Evolutionary conservation across 352 stramenopile genomes (phyloP).

Genomic region (Phytophthora fragariaefolia): DNA sequence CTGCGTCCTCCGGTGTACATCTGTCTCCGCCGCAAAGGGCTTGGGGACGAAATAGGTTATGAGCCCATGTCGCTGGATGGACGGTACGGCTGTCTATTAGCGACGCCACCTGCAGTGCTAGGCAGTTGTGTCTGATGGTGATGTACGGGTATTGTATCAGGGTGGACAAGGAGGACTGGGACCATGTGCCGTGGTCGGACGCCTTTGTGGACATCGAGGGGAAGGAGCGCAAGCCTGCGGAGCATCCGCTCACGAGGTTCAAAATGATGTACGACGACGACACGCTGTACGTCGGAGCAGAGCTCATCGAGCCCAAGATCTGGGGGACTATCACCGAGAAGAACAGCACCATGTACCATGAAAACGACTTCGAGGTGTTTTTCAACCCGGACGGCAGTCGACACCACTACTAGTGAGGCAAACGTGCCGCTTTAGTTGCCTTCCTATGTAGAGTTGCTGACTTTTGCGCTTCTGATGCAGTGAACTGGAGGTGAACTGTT

Average conservation of each 20-base stretch:
- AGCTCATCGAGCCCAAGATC: conserved; percentile 73
- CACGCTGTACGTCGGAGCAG: conserved; percentile 70
- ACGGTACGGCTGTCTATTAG: conserved; percentile 29
- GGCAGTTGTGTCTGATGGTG: not conserved
- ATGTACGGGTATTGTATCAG: conserved; percentile 25
- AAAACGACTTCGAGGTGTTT: conserved; percentile 95
- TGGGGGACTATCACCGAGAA: conserved; percentile 76
- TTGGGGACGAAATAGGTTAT: conserved; percentile 27
- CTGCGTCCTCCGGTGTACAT: conserved; percentile 73
- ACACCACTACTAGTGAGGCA: conserved; percentile 88
- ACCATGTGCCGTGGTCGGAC: conserved; percentile 69
- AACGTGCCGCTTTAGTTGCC: not conserved
- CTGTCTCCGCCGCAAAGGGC: conserved; percentile 63
- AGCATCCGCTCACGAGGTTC: conserved; percentile 58
- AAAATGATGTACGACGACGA: conserved; percentile 89
- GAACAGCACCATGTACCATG: conserved; percentile 87
- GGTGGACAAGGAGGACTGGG: conserved; percentile 74
- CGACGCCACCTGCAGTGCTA: not conserved
- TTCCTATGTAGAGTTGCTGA: no score
- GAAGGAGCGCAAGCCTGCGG: conserved; percentile 42
- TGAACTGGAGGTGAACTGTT: conserved; percentile 92
- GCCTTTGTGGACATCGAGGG: conserved; percentile 86
- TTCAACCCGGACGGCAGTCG: conserved; percentile 84
- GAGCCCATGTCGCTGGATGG: conserved; percentile 57
- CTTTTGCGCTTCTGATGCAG: conserved; percentile 33